These are phyloP conservation scores for Poa annua DNA, from an alignment of 176 grass and related monocot genomes.

Conservation along the genomic window DNA sequence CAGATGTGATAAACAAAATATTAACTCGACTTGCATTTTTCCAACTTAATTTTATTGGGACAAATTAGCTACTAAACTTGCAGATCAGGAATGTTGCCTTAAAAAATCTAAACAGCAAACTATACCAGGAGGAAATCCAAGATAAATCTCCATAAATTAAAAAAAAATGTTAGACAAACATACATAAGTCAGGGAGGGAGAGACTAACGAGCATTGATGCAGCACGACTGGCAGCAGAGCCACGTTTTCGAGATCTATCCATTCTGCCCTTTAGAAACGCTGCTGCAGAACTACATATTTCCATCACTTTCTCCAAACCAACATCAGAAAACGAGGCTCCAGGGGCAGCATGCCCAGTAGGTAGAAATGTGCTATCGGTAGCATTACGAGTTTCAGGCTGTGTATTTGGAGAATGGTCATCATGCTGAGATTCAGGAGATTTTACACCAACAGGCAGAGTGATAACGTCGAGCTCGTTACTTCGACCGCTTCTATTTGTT, in stretches of 20 bases:
- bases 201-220: constrained; percentile 86
- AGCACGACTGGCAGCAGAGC: constrained; percentile 64
- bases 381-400: constrained; percentile 38
- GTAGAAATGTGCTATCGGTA: constrained; percentile 32
- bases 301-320: constrained; percentile 68
- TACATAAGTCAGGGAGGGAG: constrained; percentile 11
- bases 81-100: constrained; percentile 8
- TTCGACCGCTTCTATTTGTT: constrained; percentile 41
- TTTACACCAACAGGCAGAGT: constrained; percentile 88
- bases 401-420: constrained; percentile 31
- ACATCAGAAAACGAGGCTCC: constrained; percentile 48
- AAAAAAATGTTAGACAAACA: constrained; percentile 29
- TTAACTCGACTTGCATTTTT: background rate
- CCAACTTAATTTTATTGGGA: background rate
- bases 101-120: constrained; percentile 14
- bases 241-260: constrained; percentile 68
- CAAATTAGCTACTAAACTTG: background rate
- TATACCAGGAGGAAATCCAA: constrained; percentile 14
- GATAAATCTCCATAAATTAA: background rate
- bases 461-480: constrained; percentile 54
- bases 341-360: constrained; percentile 45
- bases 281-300: constrained; percentile 71
- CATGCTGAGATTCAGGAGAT: constrained; percentile 43
- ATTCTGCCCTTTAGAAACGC: constrained; percentile 73
- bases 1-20: background rate